Conservation (phyloP, 768 basidiomycete genomes). For the Psilocybe sp. region DNA sequence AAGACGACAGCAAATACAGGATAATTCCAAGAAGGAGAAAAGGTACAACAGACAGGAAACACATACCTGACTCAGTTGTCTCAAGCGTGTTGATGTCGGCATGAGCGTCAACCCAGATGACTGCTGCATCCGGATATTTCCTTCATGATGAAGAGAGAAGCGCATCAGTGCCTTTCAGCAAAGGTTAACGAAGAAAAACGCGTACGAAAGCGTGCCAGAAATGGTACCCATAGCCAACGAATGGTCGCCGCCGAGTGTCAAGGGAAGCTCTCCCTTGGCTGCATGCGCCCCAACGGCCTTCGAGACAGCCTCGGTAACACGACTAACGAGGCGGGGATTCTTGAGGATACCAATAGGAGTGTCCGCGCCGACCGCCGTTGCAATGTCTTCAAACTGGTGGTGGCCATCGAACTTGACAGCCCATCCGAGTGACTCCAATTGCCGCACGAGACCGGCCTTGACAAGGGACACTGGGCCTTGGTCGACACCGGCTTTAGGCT, state of each 20-base stretch:
- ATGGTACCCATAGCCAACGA: slow-evolving; percentile 68
- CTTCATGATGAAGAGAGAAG: slow-evolving; percentile 30
- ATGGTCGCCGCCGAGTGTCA: slow-evolving; percentile 96
- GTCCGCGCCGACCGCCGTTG: slow-evolving; percentile 44
- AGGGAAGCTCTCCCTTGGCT: slow-evolving; percentile 74
- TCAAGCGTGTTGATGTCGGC: slow-evolving; percentile 93
- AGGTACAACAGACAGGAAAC: background rate
- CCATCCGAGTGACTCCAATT: slow-evolving; percentile 83
- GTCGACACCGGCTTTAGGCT: slow-evolving; percentile 83
- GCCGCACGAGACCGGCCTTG: slow-evolving; percentile 77
- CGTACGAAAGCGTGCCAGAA: slow-evolving; percentile 79
- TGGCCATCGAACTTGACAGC: slow-evolving; percentile 87
- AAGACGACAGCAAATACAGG: too few species aligned
- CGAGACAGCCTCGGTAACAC: slow-evolving; percentile 79
- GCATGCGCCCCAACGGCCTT: slow-evolving; percentile 71
- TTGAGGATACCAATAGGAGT: slow-evolving; percentile 87
- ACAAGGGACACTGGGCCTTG: slow-evolving; percentile 87
- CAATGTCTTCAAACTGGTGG: slow-evolving; percentile 81
- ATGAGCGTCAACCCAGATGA: slow-evolving; percentile 97
- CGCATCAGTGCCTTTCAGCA: background rate
- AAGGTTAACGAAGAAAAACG: background rate
- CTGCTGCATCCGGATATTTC: slow-evolving; percentile 73
- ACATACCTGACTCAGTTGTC: slow-evolving; percentile 70
- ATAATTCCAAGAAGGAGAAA: too few species aligned
- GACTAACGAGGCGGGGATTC: slow-evolving; percentile 85